Percentiles rank a stretch among this genome's conserved stretches.
Evolutionary conservation across 306 rosid genomes (phyloP).

Genomic region (Abrus pulchellus): DNA sequence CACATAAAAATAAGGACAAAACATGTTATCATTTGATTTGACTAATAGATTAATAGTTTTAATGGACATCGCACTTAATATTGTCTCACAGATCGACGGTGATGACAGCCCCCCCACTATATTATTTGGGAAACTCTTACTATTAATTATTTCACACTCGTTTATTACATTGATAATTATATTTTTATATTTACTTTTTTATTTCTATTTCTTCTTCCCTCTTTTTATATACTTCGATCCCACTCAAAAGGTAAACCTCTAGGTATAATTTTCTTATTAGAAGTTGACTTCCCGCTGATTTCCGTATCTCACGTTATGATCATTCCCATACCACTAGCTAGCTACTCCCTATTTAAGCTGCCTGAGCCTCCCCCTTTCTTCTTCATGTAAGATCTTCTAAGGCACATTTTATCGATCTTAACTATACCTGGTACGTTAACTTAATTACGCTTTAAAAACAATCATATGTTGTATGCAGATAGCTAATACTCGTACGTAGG

Average conservation of each 20-base stretch:
- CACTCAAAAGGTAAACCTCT: too few species aligned
- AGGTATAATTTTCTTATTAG: too few species aligned
- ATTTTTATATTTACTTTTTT: too few species aligned
- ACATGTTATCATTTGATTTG: constrained; percentile 12
- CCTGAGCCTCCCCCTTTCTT: constrained; percentile 34
- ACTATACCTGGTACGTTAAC: constrained; percentile 25
- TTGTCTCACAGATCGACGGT: constrained; percentile 44
- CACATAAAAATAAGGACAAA: constrained; percentile 36
- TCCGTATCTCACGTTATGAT: neutral
- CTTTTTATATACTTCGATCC: too few species aligned
- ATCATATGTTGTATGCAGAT: neutral
- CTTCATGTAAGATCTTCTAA: neutral
- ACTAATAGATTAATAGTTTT: neutral
- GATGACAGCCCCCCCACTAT: constrained; percentile 53
- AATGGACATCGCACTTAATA: constrained; percentile 53
- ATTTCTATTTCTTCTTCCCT: too few species aligned
- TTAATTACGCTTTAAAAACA: neutral
- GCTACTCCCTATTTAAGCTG: constrained; percentile 49
- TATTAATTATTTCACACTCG: too few species aligned
- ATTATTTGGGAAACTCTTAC: neutral
- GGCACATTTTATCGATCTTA: neutral
- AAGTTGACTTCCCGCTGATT: neutral
- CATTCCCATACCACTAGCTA: constrained; percentile 40
- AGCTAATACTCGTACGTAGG: too few species aligned
- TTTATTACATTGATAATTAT: too few species aligned